Percentiles rank a stretch among this genome's conserved stretches.
Conservation (phyloP, 805 yeast species). For the Scheffersomyces ergatensis region DNA sequence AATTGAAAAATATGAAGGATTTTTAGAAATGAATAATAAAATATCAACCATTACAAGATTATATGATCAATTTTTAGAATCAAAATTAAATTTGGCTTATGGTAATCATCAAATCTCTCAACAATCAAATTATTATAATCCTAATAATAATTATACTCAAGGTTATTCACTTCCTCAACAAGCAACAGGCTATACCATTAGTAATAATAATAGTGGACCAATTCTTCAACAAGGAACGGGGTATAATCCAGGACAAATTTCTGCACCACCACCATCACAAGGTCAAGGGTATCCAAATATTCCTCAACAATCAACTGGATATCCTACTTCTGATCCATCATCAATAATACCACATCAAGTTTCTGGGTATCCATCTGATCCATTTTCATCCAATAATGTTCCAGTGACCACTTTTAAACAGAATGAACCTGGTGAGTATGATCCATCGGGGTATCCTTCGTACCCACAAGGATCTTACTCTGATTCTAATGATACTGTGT, state of each 20-base stretch:
- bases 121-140: conserved; percentile 2
- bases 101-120: conserved; percentile 22
- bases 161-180: neutral
- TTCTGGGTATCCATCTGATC: neutral
- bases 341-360: neutral
- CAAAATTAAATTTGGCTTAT: conserved; percentile 36
- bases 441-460: conserved; percentile 3
- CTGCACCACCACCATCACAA: conserved; percentile 1
- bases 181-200: neutral
- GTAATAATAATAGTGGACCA: conserved; percentile 1
- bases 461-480: conserved; percentile 6
- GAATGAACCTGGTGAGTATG: neutral
- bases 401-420: too few relatives aligned
- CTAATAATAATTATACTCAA: neutral
- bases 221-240: neutral
- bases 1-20: conserved; percentile 58
- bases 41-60: conserved; percentile 70
- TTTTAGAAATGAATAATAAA: conserved; percentile 74
- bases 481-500: conserved; percentile 1
- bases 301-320: conserved; percentile 1
- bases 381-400: neutral
- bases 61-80: conserved; percentile 74
- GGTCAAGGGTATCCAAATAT: neutral
- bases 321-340: neutral
- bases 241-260: neutral